phyloP scores from a whole-genome alignment of 1,139 yeast species.

The Suhomyces bolitotheri region DNA sequence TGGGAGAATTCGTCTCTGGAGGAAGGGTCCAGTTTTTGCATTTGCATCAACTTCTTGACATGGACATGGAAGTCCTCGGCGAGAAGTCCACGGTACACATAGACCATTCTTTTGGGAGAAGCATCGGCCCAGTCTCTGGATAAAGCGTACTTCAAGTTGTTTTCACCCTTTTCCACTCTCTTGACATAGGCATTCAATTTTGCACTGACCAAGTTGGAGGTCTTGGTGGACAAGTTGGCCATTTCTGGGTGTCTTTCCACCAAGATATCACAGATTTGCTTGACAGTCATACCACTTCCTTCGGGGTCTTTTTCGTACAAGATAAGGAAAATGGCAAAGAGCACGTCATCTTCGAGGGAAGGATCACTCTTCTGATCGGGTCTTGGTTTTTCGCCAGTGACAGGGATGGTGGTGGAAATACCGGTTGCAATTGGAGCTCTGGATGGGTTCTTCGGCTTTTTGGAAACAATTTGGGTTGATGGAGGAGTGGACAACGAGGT shows the following conservation, averaged over 20 bases:
- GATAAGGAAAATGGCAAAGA: conserved; percentile 70
- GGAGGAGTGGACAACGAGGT: conserved; percentile 20
- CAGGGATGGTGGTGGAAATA: conserved; percentile 75
- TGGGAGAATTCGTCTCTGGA: conserved; percentile 7
- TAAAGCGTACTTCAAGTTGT: conserved; percentile 66
- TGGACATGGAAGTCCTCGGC: conserved; percentile 71
- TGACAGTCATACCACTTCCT: conserved; percentile 80
- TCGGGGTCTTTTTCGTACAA: conserved; percentile 65
- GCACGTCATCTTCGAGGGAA: conserved; percentile 72
- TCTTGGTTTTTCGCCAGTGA: conserved; percentile 75
- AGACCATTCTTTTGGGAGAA: conserved; percentile 84
- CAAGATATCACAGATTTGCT: conserved; percentile 75
- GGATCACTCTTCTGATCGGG: conserved; percentile 62
- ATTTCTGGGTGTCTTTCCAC: conserved; percentile 75
- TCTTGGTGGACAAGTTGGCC: conserved; percentile 75
- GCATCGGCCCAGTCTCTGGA: conserved; percentile 90
- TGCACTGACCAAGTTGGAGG: conserved; percentile 80
- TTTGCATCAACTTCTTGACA: conserved; percentile 57
- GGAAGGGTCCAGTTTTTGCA: conserved; percentile 25
- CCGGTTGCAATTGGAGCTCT: conserved; percentile 63
- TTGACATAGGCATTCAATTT: conserved; percentile 82
- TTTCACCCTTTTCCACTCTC: conserved; percentile 78
- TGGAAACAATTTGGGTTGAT: conserved; percentile 16
- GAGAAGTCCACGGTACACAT: conserved; percentile 75
- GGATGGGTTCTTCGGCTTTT: conserved; percentile 41